These are phyloP conservation scores for Andrographis paniculata DNA, from an alignment of 305 asterid species.

Conservation along the genomic window DNA sequence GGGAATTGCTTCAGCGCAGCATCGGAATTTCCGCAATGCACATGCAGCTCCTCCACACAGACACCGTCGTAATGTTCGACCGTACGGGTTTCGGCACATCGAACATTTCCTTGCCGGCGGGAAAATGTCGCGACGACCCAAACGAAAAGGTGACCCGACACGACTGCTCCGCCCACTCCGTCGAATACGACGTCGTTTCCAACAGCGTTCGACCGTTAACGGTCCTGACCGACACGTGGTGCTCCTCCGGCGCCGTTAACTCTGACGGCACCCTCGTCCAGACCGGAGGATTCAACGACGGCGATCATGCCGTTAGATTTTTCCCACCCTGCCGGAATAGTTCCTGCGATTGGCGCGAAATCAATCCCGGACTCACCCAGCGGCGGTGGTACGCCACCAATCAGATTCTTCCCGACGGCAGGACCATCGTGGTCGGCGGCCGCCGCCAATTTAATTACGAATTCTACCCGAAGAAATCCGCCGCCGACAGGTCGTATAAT, in stretches of 20 bases:
- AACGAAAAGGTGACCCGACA: conserved; percentile 10
- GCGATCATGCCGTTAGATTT: conserved; percentile 15
- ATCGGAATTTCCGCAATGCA: conserved; percentile 54
- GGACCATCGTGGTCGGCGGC: conserved; percentile 29
- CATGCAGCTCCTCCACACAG: conserved; percentile 56
- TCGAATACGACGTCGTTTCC: conserved; percentile 25
- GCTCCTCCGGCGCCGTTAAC: conserved; percentile 28
- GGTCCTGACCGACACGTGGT: conserved; percentile 24
- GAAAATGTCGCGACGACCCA: conserved; percentile 24
- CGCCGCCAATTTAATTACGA: conserved; percentile 25
- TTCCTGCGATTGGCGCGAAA: conserved; percentile 26
- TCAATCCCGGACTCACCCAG: conserved; percentile 11
- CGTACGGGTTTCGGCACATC: conserved; percentile 43
- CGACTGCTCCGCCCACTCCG: conserved; percentile 46
- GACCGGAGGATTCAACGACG: conserved; percentile 29
- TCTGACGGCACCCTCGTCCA: conserved; percentile 24
- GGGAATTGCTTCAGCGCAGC: conserved; percentile 31
- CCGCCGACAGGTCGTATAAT: conserved; percentile 15
- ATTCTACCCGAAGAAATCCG: conserved; percentile 29
- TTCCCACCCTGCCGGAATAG: conserved; percentile 13
- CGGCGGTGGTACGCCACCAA: conserved; percentile 31
- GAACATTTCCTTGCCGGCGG: conserved; percentile 36
- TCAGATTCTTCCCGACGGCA: conserved; percentile 27
- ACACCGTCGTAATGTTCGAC: conserved; percentile 40
- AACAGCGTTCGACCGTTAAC: conserved; percentile 27